Percentiles rank a stretch among this genome's conserved stretches.
These are phyloP conservation scores for Entrophospora sp. DNA, from an alignment of 192 early-diverging fungal species.

Conservation along the genomic window DNA sequence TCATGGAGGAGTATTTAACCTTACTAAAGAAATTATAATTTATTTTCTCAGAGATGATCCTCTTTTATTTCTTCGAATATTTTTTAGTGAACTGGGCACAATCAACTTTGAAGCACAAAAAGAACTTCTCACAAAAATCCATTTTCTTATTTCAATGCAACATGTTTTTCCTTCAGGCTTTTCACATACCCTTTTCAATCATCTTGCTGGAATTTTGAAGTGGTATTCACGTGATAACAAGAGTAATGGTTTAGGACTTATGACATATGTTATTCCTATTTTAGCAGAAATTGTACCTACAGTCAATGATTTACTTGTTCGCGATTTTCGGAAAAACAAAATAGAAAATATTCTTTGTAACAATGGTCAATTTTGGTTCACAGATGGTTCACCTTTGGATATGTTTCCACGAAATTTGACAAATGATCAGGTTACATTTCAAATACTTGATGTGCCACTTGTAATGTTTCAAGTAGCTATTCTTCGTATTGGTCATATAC, in stretches of 20 bases:
- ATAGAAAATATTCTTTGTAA: constrained; percentile 41
- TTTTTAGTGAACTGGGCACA: constrained; percentile 41
- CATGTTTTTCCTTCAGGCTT: constrained; percentile 43
- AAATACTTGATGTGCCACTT: constrained; percentile 31
- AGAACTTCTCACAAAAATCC: constrained; percentile 33
- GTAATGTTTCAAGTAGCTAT: constrained; percentile 39
- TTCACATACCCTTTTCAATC: constrained; percentile 42
- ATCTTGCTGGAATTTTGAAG: constrained; percentile 46
- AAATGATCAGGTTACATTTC: constrained; percentile 21
- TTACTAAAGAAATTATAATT: constrained; percentile 32
- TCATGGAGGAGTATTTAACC: constrained; percentile 37
- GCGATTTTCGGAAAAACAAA: constrained; percentile 51
- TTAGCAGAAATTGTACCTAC: constrained; percentile 42
- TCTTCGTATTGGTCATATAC: constrained; percentile 46
- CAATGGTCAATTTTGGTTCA: constrained; percentile 49
- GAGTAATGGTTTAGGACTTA: constrained; percentile 26
- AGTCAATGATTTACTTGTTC: constrained; percentile 39
- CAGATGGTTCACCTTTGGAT: constrained; percentile 28
- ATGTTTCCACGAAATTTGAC: constrained; percentile 41
- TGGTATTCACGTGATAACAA: constrained; percentile 43
- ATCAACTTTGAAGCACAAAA: constrained; percentile 26
- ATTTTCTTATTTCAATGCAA: constrained; percentile 35
- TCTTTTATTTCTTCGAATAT: constrained; percentile 39
- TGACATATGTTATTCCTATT: constrained; percentile 36
- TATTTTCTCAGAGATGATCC: constrained; percentile 49